Evolutionary conservation across 78 protist species (phyloP), one percentile per base, ranked within the genome.

Genomic region (Chrysochromulina tobinii): DNA sequence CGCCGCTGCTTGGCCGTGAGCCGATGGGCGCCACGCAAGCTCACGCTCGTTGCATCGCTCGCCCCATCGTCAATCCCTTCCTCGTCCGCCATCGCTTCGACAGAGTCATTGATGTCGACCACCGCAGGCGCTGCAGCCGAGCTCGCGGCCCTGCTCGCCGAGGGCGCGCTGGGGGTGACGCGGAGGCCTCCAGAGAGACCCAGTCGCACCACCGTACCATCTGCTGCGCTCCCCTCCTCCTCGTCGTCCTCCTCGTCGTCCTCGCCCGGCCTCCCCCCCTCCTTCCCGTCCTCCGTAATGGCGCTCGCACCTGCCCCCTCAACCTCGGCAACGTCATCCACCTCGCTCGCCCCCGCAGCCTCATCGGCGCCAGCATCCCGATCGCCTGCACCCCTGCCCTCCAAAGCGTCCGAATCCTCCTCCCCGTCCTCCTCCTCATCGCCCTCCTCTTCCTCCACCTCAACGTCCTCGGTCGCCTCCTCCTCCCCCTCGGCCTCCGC

Each of bases 301-400:
- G 68, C 92, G 94, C 1, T 89, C 88, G 15, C 59, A 11, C 57
- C 57, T 77, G 48, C 88, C 25, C 51, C 91, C 11, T 66, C 87
- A 69, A 8, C 57, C 73, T 1, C 91, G 58, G 25, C 79, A 0
- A 4, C 59, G 4, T 18, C 23, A 2, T 55, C 8, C 3, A 0
- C 61, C 27, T 14, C 67, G 48, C 58, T 50, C 77, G 20, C 79
- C 17, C 17, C 77, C 51, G n/a, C 21, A 17, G 38, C 88, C 18
- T 18, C 72, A 12, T 20, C 72, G 15, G n/a, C 72, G 8, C 25
- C 72, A 3, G 8, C 17, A 4, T 20, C 72, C 27, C 25, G n/a
- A 6, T 66, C 72, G 27, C 4, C 72, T 4, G 27, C 27, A 12
- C 64, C 64, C 8, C 64, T 59, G 64, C 64, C 14, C 27, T 66